A percentile compares a stretch with the other conserved stretches of the same genome.
These are phyloP conservation scores for Daedaleopsis sinensis DNA, from an alignment of 768 basidiomycete genomes.

Conservation along the genomic window DNA sequence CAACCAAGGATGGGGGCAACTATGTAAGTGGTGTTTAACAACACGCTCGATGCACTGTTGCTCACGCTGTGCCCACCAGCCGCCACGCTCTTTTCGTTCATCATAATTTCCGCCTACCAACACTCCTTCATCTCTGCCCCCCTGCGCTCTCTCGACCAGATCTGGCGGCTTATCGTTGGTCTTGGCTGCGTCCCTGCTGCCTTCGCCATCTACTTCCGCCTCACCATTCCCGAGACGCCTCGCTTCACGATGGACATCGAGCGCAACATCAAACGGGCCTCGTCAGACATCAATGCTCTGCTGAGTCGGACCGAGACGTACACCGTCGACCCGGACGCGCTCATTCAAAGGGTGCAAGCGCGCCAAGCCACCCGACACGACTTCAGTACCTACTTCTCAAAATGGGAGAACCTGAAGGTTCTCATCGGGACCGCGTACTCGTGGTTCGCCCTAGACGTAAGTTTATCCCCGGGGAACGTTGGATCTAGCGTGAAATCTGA, in stretches of 20 bases:
- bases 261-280: slow-evolving; percentile 46
- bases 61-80: slow-evolving; percentile 38
- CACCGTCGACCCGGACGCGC: slow-evolving; percentile 56
- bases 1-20: slow-evolving; percentile 48
- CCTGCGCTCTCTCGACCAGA: slow-evolving; percentile 58
- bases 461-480: slow-evolving; percentile 27
- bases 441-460: slow-evolving; percentile 87
- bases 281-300: slow-evolving; percentile 43
- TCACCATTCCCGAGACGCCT: slow-evolving; percentile 52
- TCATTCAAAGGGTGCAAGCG: slow-evolving; percentile 51
- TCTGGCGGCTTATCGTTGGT: slow-evolving; percentile 51
- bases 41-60: not conserved
- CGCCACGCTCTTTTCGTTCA: slow-evolving; percentile 69
- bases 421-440: slow-evolving; percentile 83
- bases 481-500: not conserved
- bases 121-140: slow-evolving; percentile 49
- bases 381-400: slow-evolving; percentile 67
- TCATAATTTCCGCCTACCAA: slow-evolving; percentile 74
- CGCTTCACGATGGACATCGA: slow-evolving; percentile 55
- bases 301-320: slow-evolving; percentile 42
- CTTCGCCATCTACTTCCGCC: slow-evolving; percentile 49
- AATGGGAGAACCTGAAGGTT: slow-evolving; percentile 80
- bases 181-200: slow-evolving; percentile 48
- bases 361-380: slow-evolving; percentile 46
- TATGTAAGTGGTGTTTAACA: slow-evolving; percentile 22